A percentile compares a stretch with the other conserved stretches of the same genome.
phyloP scores from a whole-genome alignment of 805 yeast genomes.

The Pichia californica region DNA sequence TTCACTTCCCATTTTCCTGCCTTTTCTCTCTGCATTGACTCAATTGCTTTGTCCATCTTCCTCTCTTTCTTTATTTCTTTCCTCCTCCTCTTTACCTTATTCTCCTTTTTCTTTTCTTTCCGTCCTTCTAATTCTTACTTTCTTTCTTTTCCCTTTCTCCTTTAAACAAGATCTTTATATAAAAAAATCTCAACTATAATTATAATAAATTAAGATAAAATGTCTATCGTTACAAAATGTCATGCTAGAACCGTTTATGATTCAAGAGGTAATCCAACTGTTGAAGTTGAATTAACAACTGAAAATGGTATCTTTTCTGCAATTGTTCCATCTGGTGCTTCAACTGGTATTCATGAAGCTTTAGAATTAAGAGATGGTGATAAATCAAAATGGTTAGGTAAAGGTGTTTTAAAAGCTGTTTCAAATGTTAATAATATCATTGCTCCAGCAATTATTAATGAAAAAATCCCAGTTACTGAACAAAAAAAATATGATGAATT shows the following conservation, averaged over 20 bases:
- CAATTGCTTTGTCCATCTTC: too few relatives aligned
- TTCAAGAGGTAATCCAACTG: constrained; percentile 99
- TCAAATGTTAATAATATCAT: constrained; percentile 90
- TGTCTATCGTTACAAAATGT: constrained; percentile 69
- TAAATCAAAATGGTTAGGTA: constrained; percentile 96
- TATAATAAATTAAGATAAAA: constrained; percentile 8
- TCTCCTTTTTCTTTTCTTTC: too few relatives aligned
- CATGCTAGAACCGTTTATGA: constrained; percentile 97
- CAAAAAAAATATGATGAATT: constrained; percentile 85
- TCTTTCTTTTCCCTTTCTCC: too few relatives aligned
- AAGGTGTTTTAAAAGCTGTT: constrained; percentile 97
- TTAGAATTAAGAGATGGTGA: constrained; percentile 97
- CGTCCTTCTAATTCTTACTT: too few relatives aligned
- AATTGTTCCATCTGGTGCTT: constrained; percentile 99
- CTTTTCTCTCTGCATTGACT: not conserved
- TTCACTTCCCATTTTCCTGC: not conserved
- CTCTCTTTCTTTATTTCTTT: not conserved
- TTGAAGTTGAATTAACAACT: constrained; percentile 94
- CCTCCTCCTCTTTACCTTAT: not conserved
- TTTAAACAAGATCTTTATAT: too few relatives aligned
- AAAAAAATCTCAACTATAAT: not conserved
- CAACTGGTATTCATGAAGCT: constrained; percentile 99
- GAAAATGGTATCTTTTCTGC: constrained; percentile 92
- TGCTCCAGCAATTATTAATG: constrained; percentile 88
- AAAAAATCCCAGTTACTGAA: constrained; percentile 75